Evolutionary conservation across 768 basidiomycete genomes (phyloP), one percentile per base, ranked within the genome.

Genomic region (Mycena indigotica): DNA sequence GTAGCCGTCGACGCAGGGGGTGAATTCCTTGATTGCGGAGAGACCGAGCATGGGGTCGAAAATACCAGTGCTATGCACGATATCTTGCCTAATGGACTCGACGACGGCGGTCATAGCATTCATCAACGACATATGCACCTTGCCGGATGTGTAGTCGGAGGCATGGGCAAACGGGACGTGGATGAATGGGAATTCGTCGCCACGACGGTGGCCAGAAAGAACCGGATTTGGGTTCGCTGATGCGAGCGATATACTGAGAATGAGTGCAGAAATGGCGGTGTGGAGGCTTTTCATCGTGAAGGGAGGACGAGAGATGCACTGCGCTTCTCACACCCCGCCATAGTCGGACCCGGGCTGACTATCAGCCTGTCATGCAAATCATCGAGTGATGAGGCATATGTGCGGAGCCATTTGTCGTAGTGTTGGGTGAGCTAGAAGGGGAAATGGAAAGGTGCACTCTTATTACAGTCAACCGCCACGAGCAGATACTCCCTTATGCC

Each of bases 61-160:
- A 44, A 53, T 52, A 1, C 55, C 60, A 12, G 60, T 57, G 16
- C 52, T 41, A 19, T 46, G 52, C 25, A 61, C 45, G 21, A 57
- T 48, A 32, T 61, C 55, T 2, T 45, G 40, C 25, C 56, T 55
- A 16, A 61, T 44, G 3, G 30, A 52, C 5, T 57, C 60, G 35
- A 61, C 60, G 41, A 28, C 52, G 49, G 52, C 28, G 19, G 56
- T 57, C 60, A 61, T 61, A 3, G 24, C 23, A 41, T 61, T 56
- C 60, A 61, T 61, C 35, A 61, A 28, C 56, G 40, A 44, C 56
- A 57, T 61, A 17, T 61, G 60, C 5, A 61, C 60, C 48, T 57
- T 61, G 19, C 60, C 60, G 12, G 60, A 61, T 1, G 55, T 21
- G 40, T 61, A 61, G 52, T 61, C 60, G 28, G 26, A n/a, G 35